Conservation (phyloP, 2,329 filamentous ascomycete species). For the Lojkania enalia region DNA sequence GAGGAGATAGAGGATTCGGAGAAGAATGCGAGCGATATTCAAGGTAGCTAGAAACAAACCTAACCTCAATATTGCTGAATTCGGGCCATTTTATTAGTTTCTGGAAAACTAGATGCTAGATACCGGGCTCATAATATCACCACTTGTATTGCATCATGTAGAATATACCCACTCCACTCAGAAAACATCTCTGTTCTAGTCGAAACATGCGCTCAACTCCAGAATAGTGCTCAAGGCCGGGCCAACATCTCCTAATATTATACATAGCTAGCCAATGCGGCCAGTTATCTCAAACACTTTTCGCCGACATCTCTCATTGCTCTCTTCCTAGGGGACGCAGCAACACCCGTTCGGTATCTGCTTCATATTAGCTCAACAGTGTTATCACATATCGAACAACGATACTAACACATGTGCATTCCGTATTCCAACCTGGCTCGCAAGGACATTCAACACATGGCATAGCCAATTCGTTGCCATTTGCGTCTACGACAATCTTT, state of each 20-base stretch:
- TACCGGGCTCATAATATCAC: not conserved
- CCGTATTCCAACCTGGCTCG: slow-evolving; percentile 15
- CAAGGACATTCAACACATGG: slow-evolving; percentile 34
- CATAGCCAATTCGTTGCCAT: slow-evolving; percentile 9
- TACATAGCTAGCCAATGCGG: not conserved
- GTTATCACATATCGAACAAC: not conserved
- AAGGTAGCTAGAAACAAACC: slow-evolving; percentile 1
- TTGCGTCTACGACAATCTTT: slow-evolving; percentile 19
- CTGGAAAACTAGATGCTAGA: not conserved
- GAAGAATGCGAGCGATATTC: slow-evolving; percentile 19
- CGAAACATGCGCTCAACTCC: no score
- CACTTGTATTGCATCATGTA: not conserved
- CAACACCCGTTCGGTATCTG: slow-evolving; percentile 38
- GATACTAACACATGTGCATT: slow-evolving; percentile 32
- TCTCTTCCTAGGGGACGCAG: slow-evolving; percentile 17
- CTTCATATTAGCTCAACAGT: slow-evolving; percentile 4
- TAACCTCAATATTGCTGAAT: no score
- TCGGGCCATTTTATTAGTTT: not conserved
- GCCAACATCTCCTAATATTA: not conserved
- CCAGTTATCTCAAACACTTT: not conserved
- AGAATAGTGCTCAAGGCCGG: no score
- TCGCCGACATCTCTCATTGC: not conserved
- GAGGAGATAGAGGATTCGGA: slow-evolving; percentile 51
- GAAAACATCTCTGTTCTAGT: not conserved
- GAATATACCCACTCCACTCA: not conserved